Evolutionary conservation across 768 basidiomycete genomes (phyloP).

Genomic region (Kondoa malvinella): DNA sequence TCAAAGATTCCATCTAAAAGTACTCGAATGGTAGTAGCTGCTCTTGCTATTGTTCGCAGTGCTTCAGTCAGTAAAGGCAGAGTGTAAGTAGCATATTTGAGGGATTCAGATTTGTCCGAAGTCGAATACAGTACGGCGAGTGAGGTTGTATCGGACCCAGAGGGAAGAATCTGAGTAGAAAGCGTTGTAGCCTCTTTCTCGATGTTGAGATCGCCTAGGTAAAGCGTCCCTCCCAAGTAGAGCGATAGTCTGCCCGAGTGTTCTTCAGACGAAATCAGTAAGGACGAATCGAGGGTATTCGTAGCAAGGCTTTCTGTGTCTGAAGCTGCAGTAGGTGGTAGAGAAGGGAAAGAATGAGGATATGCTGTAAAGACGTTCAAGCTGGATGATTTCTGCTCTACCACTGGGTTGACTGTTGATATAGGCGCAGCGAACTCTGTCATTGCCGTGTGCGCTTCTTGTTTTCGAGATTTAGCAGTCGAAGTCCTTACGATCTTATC

Average conservation of each 20-base stretch:
- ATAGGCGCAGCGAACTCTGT: neutral
- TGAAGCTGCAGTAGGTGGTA: neutral
- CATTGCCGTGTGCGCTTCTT: neutral
- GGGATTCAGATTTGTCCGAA: neutral
- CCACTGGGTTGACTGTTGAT: neutral
- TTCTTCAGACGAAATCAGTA: neutral
- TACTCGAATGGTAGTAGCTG: conserved; percentile 9
- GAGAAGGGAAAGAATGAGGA: neutral
- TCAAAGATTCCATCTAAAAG: conserved; percentile 16
- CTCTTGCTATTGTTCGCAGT: conserved; percentile 4
- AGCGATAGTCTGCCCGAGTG: neutral
- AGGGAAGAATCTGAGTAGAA: neutral
- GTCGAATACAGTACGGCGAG: neutral
- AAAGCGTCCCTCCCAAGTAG: neutral
- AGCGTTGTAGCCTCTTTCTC: neutral
- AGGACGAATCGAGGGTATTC: neutral
- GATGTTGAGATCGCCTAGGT: neutral
- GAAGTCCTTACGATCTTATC: neutral
- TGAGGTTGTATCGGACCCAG: neutral
- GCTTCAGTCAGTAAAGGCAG: conserved; percentile 7
- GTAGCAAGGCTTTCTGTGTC: neutral
- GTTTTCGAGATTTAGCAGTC: neutral
- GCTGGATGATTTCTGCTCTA: neutral
- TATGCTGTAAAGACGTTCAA: neutral
- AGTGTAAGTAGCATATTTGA: neutral